These are phyloP conservation scores for Leccinum disarticulatum DNA, from an alignment of 768 basidiomycete species.

Conservation along the genomic window DNA sequence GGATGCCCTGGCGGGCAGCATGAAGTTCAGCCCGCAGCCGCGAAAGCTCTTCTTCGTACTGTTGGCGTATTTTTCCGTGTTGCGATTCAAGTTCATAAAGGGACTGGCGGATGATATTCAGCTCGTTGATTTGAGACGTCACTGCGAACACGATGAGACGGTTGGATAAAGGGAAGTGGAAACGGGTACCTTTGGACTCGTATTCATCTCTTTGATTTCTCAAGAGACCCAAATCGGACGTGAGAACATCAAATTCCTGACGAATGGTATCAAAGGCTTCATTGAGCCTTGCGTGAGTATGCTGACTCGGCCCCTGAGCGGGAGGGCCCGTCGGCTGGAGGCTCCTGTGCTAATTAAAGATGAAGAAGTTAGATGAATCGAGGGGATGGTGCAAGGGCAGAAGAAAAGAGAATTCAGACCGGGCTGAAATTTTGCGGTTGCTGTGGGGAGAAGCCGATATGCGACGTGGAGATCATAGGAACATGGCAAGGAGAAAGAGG, in stretches of 20 bases:
- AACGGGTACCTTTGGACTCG: slow-evolving; percentile 71
- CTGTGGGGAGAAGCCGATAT: slow-evolving; percentile 3
- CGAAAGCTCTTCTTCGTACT: slow-evolving; percentile 83
- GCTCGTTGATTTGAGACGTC: slow-evolving; percentile 80
- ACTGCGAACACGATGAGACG: slow-evolving; percentile 43
- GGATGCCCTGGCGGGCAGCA: slow-evolving; percentile 42
- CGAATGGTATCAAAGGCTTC: slow-evolving; percentile 82
- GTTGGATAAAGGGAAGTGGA: not conserved
- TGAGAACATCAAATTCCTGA: slow-evolving; percentile 79
- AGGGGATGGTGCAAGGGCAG: not conserved
- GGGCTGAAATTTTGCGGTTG: slow-evolving; percentile 28
- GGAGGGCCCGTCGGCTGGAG: slow-evolving; percentile 54
- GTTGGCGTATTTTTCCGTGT: slow-evolving; percentile 81
- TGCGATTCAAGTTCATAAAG: slow-evolving; percentile 90
- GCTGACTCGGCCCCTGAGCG: slow-evolving; percentile 41
- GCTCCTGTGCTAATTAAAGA: slow-evolving; percentile 44
- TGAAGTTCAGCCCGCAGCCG: slow-evolving; percentile 71
- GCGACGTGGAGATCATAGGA: not conserved
- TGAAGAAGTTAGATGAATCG: slow-evolving; percentile 17
- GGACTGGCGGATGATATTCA: slow-evolving; percentile 85
- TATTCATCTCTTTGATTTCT: slow-evolving; percentile 85
- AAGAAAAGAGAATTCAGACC: slow-evolving; percentile 5
- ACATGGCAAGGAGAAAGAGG: not conserved
- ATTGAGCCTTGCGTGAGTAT: slow-evolving; percentile 51
- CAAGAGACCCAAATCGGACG: slow-evolving; percentile 63